These are phyloP conservation scores for Sclerotinia trifoliorum DNA, from an alignment of 2,329 filamentous ascomycete genomes.

Conservation along the genomic window DNA sequence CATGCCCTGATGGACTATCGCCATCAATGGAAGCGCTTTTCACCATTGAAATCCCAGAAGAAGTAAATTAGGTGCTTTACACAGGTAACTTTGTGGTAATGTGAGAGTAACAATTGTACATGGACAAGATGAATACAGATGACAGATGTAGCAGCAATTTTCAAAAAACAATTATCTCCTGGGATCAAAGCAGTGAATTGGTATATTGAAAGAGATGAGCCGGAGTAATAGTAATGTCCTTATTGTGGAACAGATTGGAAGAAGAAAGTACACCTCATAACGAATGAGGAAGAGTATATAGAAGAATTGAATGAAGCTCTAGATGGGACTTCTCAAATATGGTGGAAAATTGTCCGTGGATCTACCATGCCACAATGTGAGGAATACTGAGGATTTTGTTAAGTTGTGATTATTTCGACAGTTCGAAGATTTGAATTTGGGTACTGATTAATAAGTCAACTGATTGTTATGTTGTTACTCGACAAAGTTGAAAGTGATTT, in stretches of 20 bases:
- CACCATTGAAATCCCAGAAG: background rate
- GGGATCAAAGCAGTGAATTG: background rate
- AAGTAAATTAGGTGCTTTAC: background rate
- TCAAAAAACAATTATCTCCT: background rate
- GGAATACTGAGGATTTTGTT: background rate
- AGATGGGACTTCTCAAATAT: background rate
- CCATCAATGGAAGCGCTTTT: background rate
- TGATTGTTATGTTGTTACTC: background rate
- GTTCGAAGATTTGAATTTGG: background rate
- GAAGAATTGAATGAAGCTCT: background rate
- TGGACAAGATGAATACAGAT: background rate
- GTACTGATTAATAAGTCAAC: background rate
- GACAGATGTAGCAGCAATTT: background rate
- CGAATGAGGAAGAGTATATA: background rate
- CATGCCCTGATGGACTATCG: background rate
- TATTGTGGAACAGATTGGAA: background rate
- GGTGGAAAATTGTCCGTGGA: background rate
- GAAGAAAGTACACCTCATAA: background rate
- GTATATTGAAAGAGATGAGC: background rate
- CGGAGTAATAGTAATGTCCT: background rate
- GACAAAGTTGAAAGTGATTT: slow-evolving; percentile 1
- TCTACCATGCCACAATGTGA: background rate
- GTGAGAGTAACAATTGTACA: background rate
- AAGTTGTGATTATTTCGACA: background rate
- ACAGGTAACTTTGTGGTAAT: background rate